Base-by-base conservation (phyloP, 768 basidiomycete species). In the Lentinula boryana region DNA sequence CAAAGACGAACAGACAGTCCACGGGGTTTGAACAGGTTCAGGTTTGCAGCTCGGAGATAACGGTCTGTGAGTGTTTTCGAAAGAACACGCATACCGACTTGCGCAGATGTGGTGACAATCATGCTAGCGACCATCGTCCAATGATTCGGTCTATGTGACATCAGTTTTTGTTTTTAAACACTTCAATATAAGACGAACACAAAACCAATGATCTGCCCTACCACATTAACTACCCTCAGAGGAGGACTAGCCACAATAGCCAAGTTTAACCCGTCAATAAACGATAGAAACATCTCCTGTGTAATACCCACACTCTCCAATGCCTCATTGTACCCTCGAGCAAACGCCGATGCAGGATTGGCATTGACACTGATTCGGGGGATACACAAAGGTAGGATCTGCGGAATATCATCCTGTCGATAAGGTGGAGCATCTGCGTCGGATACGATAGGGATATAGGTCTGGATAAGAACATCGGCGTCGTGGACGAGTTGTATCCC, bases 201-300 rank as follows among this genome's bases (percentile, higher is more conserved):
- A 41, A 68, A 69, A 21, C 68, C 69, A 9, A 70, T 62, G 0
- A 62, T 60, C 58, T 65, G 58, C 1, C 68, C 69, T 6, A 60
- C 63, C 13, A 68, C 44, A 49, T 66, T 61, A 1, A 68, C 66
- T 8, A 68, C 62, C 23, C 68, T 63, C 18, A 70, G 65, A 5
- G 69, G 69, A 2, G 69, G 69, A 53, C 67, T 67, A 0, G 68
- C 69, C 3, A 65, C 67, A 61, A 70, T 70, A 2, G 69, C 69
- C 4, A 70, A 36, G 58, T 70, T 70, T 3, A 70, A 56, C 0
- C 68, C 69, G 49, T 68, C 69, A 12, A 66, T 57, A 38, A 70
- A 70, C n/a, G 63, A 58, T 5, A 70, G 54, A n/a, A 67, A 65
- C 31, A 67, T 62, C 7, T 64, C 64, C 23, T 63, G 65, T 5